phyloP scores from a whole-genome alignment of 2,329 filamentous ascomycete species.

The Pezicula carpinea region DNA sequence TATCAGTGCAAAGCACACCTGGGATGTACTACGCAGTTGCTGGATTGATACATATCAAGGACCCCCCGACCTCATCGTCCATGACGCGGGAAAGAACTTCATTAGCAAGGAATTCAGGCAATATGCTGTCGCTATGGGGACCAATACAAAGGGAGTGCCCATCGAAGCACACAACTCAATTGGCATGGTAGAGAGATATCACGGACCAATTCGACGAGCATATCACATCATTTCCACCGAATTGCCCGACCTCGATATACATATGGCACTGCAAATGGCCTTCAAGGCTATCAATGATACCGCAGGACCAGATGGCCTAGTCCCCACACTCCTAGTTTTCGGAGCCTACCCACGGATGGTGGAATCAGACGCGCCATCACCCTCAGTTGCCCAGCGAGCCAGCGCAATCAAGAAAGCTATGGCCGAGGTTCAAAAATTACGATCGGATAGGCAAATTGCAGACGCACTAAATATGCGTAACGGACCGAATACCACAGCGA shows the following conservation, averaged over 20 bases:
- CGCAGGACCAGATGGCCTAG: constrained; percentile 7
- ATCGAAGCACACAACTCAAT: constrained; percentile 6
- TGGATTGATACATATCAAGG: constrained; percentile 7
- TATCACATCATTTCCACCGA: constrained; percentile 7
- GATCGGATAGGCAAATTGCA: constrained; percentile 1
- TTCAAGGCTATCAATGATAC: constrained; percentile 13
- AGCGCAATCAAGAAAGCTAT: constrained; percentile 4
- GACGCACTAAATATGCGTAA: constrained; percentile 3
- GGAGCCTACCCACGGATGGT: constrained; percentile 3
- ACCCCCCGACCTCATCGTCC: constrained; percentile 1
- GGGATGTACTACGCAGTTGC: constrained; percentile 1
- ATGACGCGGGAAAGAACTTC: constrained; percentile 4
- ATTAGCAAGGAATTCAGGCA: constrained; percentile 4
- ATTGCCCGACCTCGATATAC: background rate
- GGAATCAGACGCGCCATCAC: background rate
- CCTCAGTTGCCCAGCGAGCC: background rate
- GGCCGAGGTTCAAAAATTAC: constrained; percentile 1
- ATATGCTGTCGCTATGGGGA: constrained; percentile 2
- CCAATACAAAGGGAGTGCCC: constrained; percentile 1
- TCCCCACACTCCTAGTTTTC: constrained; percentile 9
- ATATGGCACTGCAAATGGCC: constrained; percentile 8
- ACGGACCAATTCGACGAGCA: constrained; percentile 3
- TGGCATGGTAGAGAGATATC: constrained; percentile 5
- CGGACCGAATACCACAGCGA: background rate
- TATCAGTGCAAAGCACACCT: background rate